phyloP scores from a whole-genome alignment of 73 alveolate species.

The Tetrahymena elliotti region DNA sequence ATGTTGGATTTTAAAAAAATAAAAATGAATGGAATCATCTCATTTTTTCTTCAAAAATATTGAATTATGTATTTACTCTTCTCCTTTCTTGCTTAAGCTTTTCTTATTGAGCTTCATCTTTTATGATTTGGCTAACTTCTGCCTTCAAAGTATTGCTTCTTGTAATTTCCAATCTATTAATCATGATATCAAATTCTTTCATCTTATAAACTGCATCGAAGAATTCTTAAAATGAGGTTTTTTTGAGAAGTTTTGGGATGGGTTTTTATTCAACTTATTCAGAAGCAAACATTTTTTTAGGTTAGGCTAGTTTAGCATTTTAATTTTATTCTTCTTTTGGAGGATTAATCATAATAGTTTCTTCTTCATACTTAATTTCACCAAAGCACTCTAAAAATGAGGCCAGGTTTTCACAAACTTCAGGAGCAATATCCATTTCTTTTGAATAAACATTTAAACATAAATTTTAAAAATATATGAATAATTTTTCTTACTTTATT shows the following conservation, averaged over 20 bases:
- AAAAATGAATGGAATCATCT: background rate
- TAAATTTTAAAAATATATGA: too few species aligned
- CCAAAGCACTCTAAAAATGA: slow-evolving; percentile 93
- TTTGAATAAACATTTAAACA: background rate
- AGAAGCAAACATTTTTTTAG: slow-evolving; percentile 49
- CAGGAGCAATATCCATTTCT: slow-evolving; percentile 75
- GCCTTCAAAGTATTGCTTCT: slow-evolving; percentile 2
- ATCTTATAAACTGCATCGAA: slow-evolving; percentile 70
- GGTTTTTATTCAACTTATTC: slow-evolving; percentile 83
- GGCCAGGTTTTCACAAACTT: slow-evolving; percentile 73
- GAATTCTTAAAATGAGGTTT: slow-evolving; percentile 83
- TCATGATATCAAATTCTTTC: slow-evolving; percentile 79
- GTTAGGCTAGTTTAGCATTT: slow-evolving; percentile 38
- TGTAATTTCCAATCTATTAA: slow-evolving; percentile 67
- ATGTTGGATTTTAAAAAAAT: background rate
- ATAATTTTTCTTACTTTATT: background rate
- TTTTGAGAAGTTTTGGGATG: slow-evolving; percentile 67
- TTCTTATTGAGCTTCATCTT: slow-evolving; percentile 53
- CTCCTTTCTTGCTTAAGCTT: slow-evolving; percentile 9
- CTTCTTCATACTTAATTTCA: slow-evolving; percentile 70
- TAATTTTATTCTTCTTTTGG: slow-evolving; percentile 45
- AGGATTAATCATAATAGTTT: slow-evolving; percentile 57
- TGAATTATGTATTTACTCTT: background rate
- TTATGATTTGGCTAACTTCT: slow-evolving; percentile 52
- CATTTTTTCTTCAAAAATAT: too few species aligned